Percentiles rank a stretch among this genome's conserved stretches.
Evolutionary conservation across 371 early-diverging fungal genomes (phyloP).

Genomic region (Capillidium heterosporum): DNA sequence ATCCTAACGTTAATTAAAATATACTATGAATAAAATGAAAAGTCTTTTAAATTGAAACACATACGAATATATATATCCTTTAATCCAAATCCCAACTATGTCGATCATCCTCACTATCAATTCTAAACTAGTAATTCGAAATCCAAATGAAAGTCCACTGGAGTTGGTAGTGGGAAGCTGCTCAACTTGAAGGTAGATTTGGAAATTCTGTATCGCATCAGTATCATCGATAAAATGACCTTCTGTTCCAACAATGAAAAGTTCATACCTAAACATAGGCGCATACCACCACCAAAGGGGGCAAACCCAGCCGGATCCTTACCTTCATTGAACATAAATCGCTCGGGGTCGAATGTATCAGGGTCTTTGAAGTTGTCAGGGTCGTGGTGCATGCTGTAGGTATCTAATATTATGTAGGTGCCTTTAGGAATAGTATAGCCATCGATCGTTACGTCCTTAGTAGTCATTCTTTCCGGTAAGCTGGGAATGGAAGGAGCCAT

Average conservation of each 20-base stretch:
- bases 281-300: slow-evolving; percentile 9
- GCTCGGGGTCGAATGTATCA: not conserved
- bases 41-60: too few species aligned
- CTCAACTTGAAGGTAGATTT: too few species aligned
- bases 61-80: too few species aligned
- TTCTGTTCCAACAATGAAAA: slow-evolving; percentile 15
- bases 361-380: not conserved
- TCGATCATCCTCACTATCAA: too few species aligned
- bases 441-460: not conserved
- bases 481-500: not conserved
- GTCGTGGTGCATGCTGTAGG: not conserved
- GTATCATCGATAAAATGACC: slow-evolving; percentile 12
- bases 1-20: too few species aligned
- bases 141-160: too few species aligned
- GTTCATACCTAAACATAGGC: slow-evolving; percentile 16
- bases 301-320: not conserved
- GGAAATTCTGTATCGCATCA: not conserved
- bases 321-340: not conserved
- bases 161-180: too few species aligned
- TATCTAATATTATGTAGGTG: not conserved
- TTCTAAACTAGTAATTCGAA: too few species aligned
- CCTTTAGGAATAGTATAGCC: not conserved
- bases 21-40: too few species aligned
- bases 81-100: too few species aligned
- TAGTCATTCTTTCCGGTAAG: not conserved